These are phyloP conservation scores for Strobilomyces echinocephalus DNA, from an alignment of 768 basidiomycete species.

Conservation along the genomic window DNA sequence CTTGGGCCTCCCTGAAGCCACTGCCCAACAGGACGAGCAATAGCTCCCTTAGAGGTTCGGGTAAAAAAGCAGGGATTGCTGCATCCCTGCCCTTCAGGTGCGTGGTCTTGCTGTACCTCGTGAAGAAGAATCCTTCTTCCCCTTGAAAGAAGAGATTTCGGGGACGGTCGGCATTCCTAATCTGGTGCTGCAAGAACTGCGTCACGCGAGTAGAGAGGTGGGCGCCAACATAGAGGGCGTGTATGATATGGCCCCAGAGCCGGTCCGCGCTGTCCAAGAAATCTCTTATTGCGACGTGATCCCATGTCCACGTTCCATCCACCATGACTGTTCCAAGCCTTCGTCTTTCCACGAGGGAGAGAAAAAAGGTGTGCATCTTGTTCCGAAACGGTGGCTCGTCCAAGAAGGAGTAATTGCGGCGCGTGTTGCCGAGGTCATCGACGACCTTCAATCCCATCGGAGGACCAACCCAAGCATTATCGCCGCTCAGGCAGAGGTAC, in stretches of 20 bases:
- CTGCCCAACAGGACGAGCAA: background rate
- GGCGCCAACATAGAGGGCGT: background rate
- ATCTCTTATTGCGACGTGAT: no score
- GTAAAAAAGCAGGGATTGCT: background rate
- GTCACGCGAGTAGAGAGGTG: constrained; percentile 1
- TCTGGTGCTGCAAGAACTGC: constrained; percentile 5
- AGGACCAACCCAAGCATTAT: no score
- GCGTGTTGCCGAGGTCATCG: no score
- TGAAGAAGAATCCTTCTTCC: background rate
- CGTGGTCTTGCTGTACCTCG: constrained; percentile 10
- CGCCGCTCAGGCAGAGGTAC: no score
- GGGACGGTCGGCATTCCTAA: background rate
- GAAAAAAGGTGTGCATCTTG: no score
- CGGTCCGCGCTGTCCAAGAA: background rate
- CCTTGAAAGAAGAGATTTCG: constrained; percentile 11
- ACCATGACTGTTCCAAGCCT: no score
- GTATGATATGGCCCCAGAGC: background rate
- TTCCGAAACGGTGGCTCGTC: no score
- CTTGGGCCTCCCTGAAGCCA: background rate
- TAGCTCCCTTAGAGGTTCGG: background rate
- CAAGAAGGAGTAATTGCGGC: no score
- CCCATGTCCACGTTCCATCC: no score
- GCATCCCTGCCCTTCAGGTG: constrained; percentile 6
- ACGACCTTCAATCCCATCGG: no score
- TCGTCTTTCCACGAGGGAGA: no score